These are phyloP conservation scores for Spathaspora sp. DNA, from an alignment of 805 yeast genomes.

Conservation along the genomic window DNA sequence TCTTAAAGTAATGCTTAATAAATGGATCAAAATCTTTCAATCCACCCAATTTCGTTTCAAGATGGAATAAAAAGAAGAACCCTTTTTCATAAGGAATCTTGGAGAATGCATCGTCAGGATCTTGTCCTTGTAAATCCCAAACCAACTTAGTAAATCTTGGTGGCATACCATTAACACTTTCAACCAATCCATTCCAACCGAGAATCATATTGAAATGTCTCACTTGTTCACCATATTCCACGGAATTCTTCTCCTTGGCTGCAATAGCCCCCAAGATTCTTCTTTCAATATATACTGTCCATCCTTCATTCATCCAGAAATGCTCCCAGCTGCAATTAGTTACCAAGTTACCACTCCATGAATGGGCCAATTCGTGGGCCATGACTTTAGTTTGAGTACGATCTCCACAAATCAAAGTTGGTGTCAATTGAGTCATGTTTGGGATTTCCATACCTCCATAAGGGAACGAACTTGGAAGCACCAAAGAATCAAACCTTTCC, in stretches of 20 bases:
- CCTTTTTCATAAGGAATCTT: constrained; percentile 36
- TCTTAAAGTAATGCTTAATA: constrained; percentile 25
- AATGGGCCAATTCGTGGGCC: constrained; percentile 37
- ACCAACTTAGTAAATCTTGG: constrained; percentile 19
- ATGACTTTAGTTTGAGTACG: constrained; percentile 31
- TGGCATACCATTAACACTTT: constrained; percentile 18
- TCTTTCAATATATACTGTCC: constrained; percentile 34
- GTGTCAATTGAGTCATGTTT: constrained; percentile 31
- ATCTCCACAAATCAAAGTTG: constrained; percentile 30
- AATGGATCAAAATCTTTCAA: constrained; percentile 22
- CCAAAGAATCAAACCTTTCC: constrained; percentile 29
- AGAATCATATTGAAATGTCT: constrained; percentile 28
- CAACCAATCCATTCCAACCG: constrained; percentile 29
- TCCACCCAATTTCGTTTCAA: constrained; percentile 24
- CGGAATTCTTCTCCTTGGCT: constrained; percentile 17
- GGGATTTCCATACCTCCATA: constrained; percentile 41
- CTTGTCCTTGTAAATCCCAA: constrained; percentile 14
- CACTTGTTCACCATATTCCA: constrained; percentile 26
- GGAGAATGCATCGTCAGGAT: constrained; percentile 22
- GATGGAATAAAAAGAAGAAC: constrained; percentile 25
- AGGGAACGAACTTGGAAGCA: constrained; percentile 30
- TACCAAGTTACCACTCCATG: constrained; percentile 36
- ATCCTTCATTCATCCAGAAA: constrained; percentile 37
- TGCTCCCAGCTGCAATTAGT: constrained; percentile 36
- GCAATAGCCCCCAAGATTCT: constrained; percentile 30